phyloP scores from a whole-genome alignment of 441 rosid genomes.

The Croton laevigatus region DNA sequence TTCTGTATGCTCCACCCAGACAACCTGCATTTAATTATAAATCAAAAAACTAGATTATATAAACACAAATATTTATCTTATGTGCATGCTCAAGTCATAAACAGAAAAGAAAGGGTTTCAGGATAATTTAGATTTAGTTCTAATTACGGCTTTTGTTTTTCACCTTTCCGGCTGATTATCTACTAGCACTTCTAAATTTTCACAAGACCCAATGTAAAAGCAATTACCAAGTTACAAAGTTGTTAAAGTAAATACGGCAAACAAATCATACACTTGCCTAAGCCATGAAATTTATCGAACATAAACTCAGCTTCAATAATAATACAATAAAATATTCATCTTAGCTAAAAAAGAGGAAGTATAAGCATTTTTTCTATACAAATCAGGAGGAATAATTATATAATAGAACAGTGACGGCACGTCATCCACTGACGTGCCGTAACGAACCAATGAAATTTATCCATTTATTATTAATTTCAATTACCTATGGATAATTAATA shows the following conservation, averaged over 20 bases:
- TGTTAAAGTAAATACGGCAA: neutral
- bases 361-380: no score
- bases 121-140: no score
- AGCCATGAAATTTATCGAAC: neutral
- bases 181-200: neutral
- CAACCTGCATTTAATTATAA: slow-evolving; percentile 47
- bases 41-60: slow-evolving; percentile 3
- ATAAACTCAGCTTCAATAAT: neutral
- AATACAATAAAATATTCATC: neutral
- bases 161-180: neutral
- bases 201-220: neutral
- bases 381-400: neutral
- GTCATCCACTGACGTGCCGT: no score
- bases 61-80: neutral
- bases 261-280: neutral
- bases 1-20: slow-evolving; percentile 83
- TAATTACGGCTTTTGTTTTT: neutral
- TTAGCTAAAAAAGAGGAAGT: neutral
- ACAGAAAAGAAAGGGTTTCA: no score
- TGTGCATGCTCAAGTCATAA: no score
- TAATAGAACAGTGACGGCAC: no score
- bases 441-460: no score
- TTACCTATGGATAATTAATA: no score
- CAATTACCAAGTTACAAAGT: neutral
- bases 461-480: no score